Evolutionary conservation across 495 filamentous ascomycete genomes (phyloP), one percentile per base, ranked within the genome.

Genomic region (Cairneyella variabilis): DNA sequence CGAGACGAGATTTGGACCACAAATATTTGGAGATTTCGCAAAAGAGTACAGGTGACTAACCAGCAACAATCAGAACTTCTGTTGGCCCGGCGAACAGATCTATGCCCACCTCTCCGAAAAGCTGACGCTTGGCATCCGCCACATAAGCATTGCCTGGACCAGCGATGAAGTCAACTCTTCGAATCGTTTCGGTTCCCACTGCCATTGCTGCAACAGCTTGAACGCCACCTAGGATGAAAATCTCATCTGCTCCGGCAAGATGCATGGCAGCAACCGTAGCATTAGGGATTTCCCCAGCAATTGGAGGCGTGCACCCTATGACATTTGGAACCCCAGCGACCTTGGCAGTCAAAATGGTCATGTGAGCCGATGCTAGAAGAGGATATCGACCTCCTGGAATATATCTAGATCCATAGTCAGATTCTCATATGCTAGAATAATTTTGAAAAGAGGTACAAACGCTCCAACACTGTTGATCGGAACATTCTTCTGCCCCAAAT

Each of bases 131-230:
- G 7, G 70, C 76, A 40, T 81, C 76, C 3, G 76, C 77, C 6
- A 81, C 76, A 53, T 76, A 79, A 10, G 76, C 68, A 48, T 81
- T 79, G 4, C 76, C 77, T 0, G 76, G 77, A 0, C 77, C 77
- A 3, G 76, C 76, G 26, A 79, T 67, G 64, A 81, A 79, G 50
- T 79, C 72, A 3, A 75, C 70, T 41, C 75, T 75, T 36, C 55
- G 64, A 36, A 79, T 73, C 0, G 76, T 81, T 56, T 84, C 71
- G 0, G 83, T 86, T n/a, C 83, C 83, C 50, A 85, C 71, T 3
- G 83, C 83, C 79, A 87, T 84, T 22, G 82, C 83, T 2, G 83
- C 80, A 42, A 79, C 64, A 7, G 77, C 76, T 53, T 81, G 77
- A 0, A 78, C 76, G 0, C 77, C 76, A 0, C 77, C 76, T 1